Base-by-base conservation (phyloP, 169 alveolate genomes). In the Ichthyophthirius multifiliis region DNA sequence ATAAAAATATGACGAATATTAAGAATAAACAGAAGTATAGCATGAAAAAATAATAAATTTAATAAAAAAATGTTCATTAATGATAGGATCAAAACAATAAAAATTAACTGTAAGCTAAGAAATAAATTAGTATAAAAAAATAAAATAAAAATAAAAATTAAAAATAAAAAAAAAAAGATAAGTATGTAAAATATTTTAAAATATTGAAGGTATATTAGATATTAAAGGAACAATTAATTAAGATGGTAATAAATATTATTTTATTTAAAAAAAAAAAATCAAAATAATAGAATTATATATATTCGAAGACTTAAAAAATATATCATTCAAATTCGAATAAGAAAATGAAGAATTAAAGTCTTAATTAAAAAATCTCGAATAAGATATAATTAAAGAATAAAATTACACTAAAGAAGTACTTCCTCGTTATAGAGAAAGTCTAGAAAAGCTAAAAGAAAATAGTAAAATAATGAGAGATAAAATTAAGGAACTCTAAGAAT, bases 401-500 rank as follows among this genome's bases (percentile, higher is more conserved):
- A 44, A 35, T 9, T 62, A 67, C 20, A 67, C 77, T 0, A 67
- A 37, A 20, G 77, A 67, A 4, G n/a, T 67, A 20, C 46, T 67
- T 18, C 77, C 77, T 0, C 35, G 77, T 18, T 67, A 67, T 20
- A 67, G 77, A 39, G 77, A 67, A 16, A 67, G 77, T 41, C 62
- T 67, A 4, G 77, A 67, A 67, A 67, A 67, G n/a, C 37, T 67
- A 3, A 67, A 67, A 41, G 13, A 23, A 37, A 67, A 67, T 39
- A 37, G 63, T 16, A 37, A 67, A 39, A 16, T 67, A 39, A 67
- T 67, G 77, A 67, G 77, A 67, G 77, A 67, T 7, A 67, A 67
- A 20, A 67, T 67, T 16, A 18, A 67, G 20, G 63, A 67, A 39
- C 23, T 67, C 2, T 34, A 67, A 37, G 35, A 18, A 2, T 34